These are phyloP conservation scores for Pseudonectria foliicola DNA, from an alignment of 2,329 filamentous ascomycete species.

Conservation along the genomic window DNA sequence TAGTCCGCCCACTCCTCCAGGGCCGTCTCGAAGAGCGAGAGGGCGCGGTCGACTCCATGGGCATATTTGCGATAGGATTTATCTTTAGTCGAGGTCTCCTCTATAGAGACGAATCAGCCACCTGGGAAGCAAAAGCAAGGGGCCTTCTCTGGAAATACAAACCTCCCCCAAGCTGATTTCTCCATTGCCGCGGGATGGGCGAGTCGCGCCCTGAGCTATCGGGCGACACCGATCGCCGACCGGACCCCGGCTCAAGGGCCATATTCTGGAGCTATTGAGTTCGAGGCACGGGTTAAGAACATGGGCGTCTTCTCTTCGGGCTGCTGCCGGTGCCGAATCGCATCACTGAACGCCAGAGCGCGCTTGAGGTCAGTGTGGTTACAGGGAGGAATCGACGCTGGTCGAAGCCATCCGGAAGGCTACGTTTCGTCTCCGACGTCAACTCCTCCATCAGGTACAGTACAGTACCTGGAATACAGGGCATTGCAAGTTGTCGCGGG, in stretches of 20 bases:
- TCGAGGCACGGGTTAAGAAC: conserved; percentile 12
- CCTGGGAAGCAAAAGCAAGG: not conserved
- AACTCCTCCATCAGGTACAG: conserved; percentile 11
- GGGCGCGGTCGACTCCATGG: conserved; percentile 74
- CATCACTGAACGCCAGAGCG: conserved; percentile 10
- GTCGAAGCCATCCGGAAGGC: conserved; percentile 19
- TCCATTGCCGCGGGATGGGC: conserved; percentile 68
- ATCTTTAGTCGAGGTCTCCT: conserved; percentile 52
- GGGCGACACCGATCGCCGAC: conserved; percentile 60
- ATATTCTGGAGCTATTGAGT: conserved; percentile 36
- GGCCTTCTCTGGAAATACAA: conserved; percentile 24
- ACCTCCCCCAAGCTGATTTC: conserved; percentile 73
- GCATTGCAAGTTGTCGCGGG: not conserved
- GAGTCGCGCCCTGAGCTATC: conserved; percentile 78
- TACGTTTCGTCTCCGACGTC: conserved; percentile 15
- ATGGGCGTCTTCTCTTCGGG: conserved; percentile 12
- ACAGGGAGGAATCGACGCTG: conserved; percentile 13
- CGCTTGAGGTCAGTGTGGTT: conserved; percentile 4
- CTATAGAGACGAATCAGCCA: conserved; percentile 25
- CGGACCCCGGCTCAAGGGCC: conserved; percentile 55
- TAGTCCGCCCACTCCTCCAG: conserved; percentile 99
- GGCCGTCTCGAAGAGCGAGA: conserved; percentile 84
- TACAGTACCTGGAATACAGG: conserved; percentile 7
- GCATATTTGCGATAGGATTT: conserved; percentile 83
- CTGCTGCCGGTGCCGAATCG: conserved; percentile 8